These are phyloP conservation scores for Penicillium sp. DNA, from an alignment of 2,329 filamentous ascomycete genomes.

Conservation along the genomic window DNA sequence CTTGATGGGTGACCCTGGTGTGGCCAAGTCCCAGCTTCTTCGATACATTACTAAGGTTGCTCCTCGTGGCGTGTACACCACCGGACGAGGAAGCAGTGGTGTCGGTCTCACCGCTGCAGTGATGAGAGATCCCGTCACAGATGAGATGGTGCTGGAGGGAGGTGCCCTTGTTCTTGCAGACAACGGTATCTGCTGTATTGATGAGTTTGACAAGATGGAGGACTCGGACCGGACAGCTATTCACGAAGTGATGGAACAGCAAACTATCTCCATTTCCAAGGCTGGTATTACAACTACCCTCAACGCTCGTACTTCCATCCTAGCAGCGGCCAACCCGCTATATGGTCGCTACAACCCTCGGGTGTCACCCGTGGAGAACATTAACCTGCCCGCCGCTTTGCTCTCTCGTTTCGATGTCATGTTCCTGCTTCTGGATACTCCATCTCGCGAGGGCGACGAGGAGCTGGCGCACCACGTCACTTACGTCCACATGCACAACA, in stretches of 20 bases:
- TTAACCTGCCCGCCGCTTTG: slow-evolving; percentile 95
- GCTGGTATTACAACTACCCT: slow-evolving; percentile 95
- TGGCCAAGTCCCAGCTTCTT: slow-evolving; percentile 95
- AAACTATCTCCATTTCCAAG: slow-evolving; percentile 81
- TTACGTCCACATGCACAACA: slow-evolving; percentile 94
- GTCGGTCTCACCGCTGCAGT: slow-evolving; percentile 80
- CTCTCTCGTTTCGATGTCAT: slow-evolving; percentile 96
- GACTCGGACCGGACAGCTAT: slow-evolving; percentile 75
- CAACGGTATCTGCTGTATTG: slow-evolving; percentile 79
- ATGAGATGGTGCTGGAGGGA: slow-evolving; percentile 76
- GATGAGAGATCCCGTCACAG: slow-evolving; percentile 74
- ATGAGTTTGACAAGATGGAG: slow-evolving; percentile 85
- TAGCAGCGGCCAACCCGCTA: slow-evolving; percentile 93
- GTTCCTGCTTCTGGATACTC: slow-evolving; percentile 94
- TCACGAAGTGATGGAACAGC: slow-evolving; percentile 86
- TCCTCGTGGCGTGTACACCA: slow-evolving; percentile 83
- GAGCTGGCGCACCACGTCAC: slow-evolving; percentile 94
- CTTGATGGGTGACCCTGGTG: slow-evolving; percentile 98
- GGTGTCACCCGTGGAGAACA: slow-evolving; percentile 96
- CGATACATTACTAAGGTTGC: slow-evolving; percentile 99
- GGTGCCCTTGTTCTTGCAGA: slow-evolving; percentile 76
- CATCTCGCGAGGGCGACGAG: slow-evolving; percentile 82
- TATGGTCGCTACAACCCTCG: slow-evolving; percentile 98
- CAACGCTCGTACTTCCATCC: slow-evolving; percentile 91
- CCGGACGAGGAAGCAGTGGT: slow-evolving; percentile 75